phyloP scores from a whole-genome alignment of 257 asterid species.

The Solanum habrochaites region DNA sequence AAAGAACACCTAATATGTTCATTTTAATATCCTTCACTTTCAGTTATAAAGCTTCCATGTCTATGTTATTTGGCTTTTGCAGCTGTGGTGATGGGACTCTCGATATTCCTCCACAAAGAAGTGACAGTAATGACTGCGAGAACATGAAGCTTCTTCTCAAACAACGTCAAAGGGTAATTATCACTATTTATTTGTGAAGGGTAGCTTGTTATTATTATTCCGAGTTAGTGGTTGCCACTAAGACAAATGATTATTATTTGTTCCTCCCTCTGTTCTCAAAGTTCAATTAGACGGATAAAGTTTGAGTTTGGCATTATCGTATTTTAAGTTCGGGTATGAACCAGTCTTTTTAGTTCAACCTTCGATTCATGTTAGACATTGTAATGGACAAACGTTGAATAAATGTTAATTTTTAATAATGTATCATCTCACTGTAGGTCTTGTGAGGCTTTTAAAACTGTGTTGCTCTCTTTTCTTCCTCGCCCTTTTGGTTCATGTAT shows the following conservation, averaged over 20 bases:
- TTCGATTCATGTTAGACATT: neutral
- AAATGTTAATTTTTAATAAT: neutral
- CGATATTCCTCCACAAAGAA: conserved; percentile 74
- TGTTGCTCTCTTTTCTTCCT: neutral
- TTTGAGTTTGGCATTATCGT: neutral
- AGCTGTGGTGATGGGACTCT: conserved; percentile 98
- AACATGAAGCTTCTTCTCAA: conserved; percentile 96
- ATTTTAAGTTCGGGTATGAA: neutral
- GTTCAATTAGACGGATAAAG: neutral
- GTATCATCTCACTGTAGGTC: neutral
- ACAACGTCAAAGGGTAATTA: conserved; percentile 83
- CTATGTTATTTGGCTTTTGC: conserved; percentile 24
- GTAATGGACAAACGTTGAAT: neutral
- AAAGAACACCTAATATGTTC: neutral
- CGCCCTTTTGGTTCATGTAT: neutral
- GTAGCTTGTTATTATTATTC: neutral
- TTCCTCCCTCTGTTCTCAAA: neutral
- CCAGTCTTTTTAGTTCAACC: neutral
- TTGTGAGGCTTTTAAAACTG: neutral
- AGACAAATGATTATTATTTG: neutral
- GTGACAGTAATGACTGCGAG: conserved; percentile 90
- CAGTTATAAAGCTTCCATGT: neutral
- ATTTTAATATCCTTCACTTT: neutral
- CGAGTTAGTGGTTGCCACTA: neutral
- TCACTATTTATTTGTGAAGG: neutral